Percentiles rank a stretch among this genome's conserved stretches.
phyloP scores from a whole-genome alignment of 2,329 filamentous ascomycete genomes.

The Aspergillus amoenus region DNA sequence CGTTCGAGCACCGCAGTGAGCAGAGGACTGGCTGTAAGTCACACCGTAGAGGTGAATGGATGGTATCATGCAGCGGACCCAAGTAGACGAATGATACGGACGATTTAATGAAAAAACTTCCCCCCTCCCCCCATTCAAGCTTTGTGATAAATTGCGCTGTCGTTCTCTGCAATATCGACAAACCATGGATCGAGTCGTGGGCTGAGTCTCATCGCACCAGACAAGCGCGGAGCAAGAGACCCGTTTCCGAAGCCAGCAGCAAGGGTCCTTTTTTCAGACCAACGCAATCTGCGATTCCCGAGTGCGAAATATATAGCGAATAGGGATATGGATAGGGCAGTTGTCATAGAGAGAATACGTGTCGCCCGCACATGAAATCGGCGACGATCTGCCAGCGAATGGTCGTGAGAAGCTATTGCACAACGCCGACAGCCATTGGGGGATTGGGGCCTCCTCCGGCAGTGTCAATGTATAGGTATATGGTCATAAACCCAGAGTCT shows the following conservation, averaged over 20 bases:
- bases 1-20: neutral
- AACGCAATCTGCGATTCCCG: neutral
- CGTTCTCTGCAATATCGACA: neutral
- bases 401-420: conserved; percentile 9
- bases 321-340: neutral
- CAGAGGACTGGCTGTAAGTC: neutral
- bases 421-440: conserved; percentile 11
- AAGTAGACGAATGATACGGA: neutral
- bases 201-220: conserved; percentile 8
- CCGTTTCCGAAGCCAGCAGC: conserved; percentile 1
- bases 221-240: conserved; percentile 4
- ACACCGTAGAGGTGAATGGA: neutral
- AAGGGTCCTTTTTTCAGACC: neutral
- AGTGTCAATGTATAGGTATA: neutral
- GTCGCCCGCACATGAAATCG: conserved; percentile 2
- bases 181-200: neutral
- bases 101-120: conserved; percentile 1
- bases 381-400: conserved; percentile 11
- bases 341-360: neutral
- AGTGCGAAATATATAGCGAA: neutral
- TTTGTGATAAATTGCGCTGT: neutral
- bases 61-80: neutral
- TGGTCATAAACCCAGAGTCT: neutral
- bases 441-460: conserved; percentile 9
- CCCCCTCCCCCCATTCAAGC: conserved; percentile 12